Evolutionary conservation across 2,329 filamentous ascomycete genomes (phyloP), one percentile per base, ranked within the genome.

Genomic region (Ambrosiella beaveri): DNA sequence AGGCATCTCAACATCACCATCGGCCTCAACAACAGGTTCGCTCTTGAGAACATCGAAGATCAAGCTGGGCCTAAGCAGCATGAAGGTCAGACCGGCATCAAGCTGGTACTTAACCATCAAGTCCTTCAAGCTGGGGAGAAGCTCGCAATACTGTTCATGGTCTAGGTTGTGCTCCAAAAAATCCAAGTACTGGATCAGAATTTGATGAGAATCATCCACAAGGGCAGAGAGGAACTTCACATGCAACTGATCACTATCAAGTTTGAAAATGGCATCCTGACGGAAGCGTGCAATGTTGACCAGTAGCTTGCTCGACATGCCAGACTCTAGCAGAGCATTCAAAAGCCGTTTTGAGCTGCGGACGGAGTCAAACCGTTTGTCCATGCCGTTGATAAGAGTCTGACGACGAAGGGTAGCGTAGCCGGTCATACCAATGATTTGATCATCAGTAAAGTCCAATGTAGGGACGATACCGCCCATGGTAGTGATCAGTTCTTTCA

Each of bases 401-500:
- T 91, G 86, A 8, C 83, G 81, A 63, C 87, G 85, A 9, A 98
- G 74, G 35, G 84, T 74, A 56, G 88, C 81, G 12, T 91, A 90
- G 61, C 90, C 91, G 45, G 87, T 88, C 80, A 98, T 89, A 12
- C 88, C 89, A 62, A 87, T 75, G 36, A 95, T 79, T 69, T 96
- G 90, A 15, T 83, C 74, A 64, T 98, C 91, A 37, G 88, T 96
- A 65, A 95, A 91, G 65, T 90, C 88, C 56, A 84, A 79, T 61
- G 91, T 85, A 3, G 90, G 83, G 11, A 91, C 84, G 61, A 98
- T 90, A 51, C 94, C 94, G 15, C 88, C 88, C 93, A 98, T 97
- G 1, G 86, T 87, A 40, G 82, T 82, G 56, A 97, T 85, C 61
- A 98, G 79, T 66, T 97, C 88, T 66, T 93, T 86, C 47, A 98